These are phyloP conservation scores for Cornus suecica DNA, from an alignment of 148 eudicot genomes.

Conservation along the genomic window DNA sequence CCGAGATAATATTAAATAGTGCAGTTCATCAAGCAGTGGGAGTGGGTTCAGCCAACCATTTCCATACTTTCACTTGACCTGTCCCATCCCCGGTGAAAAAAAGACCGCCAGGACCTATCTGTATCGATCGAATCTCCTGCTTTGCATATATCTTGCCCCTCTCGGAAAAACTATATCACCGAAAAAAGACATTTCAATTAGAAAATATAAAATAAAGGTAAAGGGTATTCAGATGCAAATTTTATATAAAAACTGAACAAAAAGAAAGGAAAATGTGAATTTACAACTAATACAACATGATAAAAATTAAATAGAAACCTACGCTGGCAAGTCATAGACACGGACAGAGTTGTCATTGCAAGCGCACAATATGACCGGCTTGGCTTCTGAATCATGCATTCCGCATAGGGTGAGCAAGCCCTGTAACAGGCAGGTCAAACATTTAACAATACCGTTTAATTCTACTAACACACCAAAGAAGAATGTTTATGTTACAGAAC, in stretches of 20 bases:
- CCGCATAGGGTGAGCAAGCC: conserved; percentile 85
- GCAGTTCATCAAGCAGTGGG: conserved; percentile 17
- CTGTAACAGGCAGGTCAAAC: conserved; percentile 38
- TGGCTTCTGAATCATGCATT: conserved; percentile 81
- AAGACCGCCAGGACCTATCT: conserved; percentile 63
- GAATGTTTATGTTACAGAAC: not conserved
- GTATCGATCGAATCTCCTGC: conserved; percentile 59
- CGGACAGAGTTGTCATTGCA: conserved; percentile 84
- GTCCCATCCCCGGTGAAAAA: conserved; percentile 80
- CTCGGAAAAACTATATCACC: conserved; percentile 50
- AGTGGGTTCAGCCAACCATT: conserved; percentile 47
- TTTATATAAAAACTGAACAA: not conserved
- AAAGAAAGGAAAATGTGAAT: not conserved
- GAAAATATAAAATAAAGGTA: not conserved
- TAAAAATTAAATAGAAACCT: conserved; percentile 31
- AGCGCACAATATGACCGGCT: conserved; percentile 85
- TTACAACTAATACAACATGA: not conserved
- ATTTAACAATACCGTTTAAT: not conserved
- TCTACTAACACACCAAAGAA: not conserved
- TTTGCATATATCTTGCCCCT: conserved; percentile 71
- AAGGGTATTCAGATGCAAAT: not conserved
- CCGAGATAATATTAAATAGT: not conserved
- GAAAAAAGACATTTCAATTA: not conserved
- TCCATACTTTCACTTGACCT: conserved; percentile 82
- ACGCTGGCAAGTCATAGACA: conserved; percentile 90